Evolutionary conservation across 2,329 filamentous ascomycete species (phyloP), one percentile per base, ranked within the genome.

Genomic region (Hymenoscyphus fraxineus): DNA sequence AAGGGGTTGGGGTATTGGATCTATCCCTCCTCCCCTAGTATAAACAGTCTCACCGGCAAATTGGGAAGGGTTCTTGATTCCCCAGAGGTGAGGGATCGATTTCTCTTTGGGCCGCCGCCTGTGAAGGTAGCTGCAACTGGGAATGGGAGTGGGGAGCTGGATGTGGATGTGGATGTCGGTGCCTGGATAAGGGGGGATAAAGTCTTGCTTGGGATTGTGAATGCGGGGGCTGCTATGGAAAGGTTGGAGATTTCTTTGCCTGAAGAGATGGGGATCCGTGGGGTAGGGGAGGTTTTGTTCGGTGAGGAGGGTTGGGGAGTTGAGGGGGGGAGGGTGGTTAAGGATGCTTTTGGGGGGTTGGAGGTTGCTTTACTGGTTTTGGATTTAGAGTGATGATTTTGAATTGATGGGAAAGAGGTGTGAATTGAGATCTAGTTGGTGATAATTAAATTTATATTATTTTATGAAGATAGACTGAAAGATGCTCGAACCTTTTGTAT

Each of bases 1-100:
- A 83, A 80, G 69, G 81, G 78, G 0, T 75, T 83, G 47, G 78
- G 66, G 0, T 72, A 73, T 60, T 84, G 82, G 82, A 71, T 75
- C 16, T 83, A 78, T 66, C 81, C 81, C 0, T 78, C 78, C 10
- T 70, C 67, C 1, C 16, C 58, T 4, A 64, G 64, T 1, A 59
- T 71, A 0, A 70, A 73, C 59, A 27, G 64, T n/a, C 64, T 58
- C 0, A 82, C 75, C 58, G 74, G 73, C 9, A 56, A 64, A 13
- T 67, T 84, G 63, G 79, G 78, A 12, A 76, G 71, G 19, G 73
- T 80, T 0, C 70, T 82, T 9, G 76, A 77, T 15, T 68, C 51
- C 1, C 35, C 69, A 0, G 67, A 73, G 6, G 74, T 78, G 0
- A 73, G 76, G 5, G 61, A 61, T 78, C 81, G 58, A 58, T 82